Evolutionary conservation across 2,329 filamentous ascomycete species (phyloP).

Genomic region (Bisporella sp.): DNA sequence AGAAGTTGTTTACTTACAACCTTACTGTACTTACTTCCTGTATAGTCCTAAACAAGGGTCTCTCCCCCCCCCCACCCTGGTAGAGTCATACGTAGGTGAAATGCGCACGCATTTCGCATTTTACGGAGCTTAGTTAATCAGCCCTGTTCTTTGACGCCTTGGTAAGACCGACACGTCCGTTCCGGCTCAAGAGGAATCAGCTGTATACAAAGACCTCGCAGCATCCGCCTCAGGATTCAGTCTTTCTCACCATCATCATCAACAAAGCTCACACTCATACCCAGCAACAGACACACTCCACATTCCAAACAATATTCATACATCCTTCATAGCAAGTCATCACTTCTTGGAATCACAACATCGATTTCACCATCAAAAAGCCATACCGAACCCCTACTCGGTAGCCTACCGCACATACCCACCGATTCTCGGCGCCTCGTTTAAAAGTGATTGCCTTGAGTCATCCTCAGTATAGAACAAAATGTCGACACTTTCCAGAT

Average conservation of each 20-base stretch:
- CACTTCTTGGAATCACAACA: background rate
- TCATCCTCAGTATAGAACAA: background rate
- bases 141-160: background rate
- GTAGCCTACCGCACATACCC: background rate
- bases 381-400: background rate
- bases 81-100: background rate
- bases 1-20: too few species aligned
- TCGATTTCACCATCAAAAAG: background rate
- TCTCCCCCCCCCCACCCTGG: background rate
- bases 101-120: background rate
- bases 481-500: background rate
- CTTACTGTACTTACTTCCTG: too few species aligned
- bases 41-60: background rate
- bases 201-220: background rate
- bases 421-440: background rate
- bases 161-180: too few species aligned
- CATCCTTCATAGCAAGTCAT: too few species aligned
- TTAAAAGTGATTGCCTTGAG: background rate
- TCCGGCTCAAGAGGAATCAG: background rate
- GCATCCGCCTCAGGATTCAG: background rate
- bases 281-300: background rate
- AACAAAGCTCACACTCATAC: background rate
- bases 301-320: background rate
- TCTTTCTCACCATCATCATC: background rate
- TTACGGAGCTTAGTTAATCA: background rate